Evolutionary conservation across 768 basidiomycete species (phyloP).

Genomic region (Floccularia luteovirens): DNA sequence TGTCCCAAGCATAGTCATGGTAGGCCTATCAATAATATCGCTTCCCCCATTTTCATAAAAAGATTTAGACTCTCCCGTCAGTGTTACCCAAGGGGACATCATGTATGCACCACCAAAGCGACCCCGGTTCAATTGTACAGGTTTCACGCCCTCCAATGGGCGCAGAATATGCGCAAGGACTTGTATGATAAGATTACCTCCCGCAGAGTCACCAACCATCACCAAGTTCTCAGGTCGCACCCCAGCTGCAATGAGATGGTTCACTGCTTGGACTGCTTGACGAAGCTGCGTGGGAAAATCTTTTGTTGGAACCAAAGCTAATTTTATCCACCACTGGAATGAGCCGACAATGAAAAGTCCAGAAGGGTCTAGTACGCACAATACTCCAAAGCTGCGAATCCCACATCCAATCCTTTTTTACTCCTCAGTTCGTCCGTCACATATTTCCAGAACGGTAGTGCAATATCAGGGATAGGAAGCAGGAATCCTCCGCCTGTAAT

Average conservation of each 20-base stretch:
- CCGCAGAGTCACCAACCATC: conserved; percentile 32
- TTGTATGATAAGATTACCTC: conserved; percentile 26
- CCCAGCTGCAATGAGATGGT: conserved; percentile 21
- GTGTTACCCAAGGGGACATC: conserved; percentile 31
- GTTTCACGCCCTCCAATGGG: conserved; percentile 19
- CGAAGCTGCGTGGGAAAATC: conserved; percentile 26
- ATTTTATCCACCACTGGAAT: neutral
- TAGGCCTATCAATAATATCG: conserved; percentile 14
- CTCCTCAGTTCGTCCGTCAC: conserved; percentile 14
- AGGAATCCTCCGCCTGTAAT: conserved; percentile 23
- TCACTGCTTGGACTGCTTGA: conserved; percentile 20
- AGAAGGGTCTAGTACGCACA: conserved; percentile 11
- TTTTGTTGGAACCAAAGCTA: conserved; percentile 24
- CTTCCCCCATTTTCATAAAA: conserved; percentile 12
- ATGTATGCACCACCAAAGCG: conserved; percentile 23
- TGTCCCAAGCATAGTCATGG: conserved; percentile 12
- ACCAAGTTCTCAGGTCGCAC: conserved; percentile 21
- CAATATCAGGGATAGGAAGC: conserved; percentile 12
- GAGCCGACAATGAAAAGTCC: neutral
- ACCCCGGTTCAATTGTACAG: conserved; percentile 10
- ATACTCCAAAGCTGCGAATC: conserved; percentile 22
- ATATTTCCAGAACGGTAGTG: conserved; percentile 20
- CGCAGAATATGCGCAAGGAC: conserved; percentile 28
- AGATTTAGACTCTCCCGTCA: conserved; percentile 13
- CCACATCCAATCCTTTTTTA: conserved; percentile 13